These are phyloP conservation scores for Aspergillus haitiensis DNA, from an alignment of 495 filamentous ascomycete genomes.

Conservation along the genomic window DNA sequence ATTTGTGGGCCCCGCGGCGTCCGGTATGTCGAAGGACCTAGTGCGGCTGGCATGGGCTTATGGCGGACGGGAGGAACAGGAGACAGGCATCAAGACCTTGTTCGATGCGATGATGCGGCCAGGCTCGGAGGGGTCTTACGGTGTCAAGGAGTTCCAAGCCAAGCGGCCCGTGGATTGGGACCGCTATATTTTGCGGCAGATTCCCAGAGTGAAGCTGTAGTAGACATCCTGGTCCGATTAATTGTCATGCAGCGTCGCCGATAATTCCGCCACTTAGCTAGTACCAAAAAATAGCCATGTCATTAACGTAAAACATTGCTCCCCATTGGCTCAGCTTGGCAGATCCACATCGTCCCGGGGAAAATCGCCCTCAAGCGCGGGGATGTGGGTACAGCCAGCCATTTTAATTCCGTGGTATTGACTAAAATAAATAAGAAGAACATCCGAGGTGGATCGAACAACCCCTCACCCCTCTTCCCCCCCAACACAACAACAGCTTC, in stretches of 20 bases:
- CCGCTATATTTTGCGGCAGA: conserved; percentile 6
- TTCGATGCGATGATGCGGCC: conserved; percentile 29
- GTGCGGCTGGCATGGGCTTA: conserved; percentile 27
- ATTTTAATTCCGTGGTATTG: too few relatives aligned
- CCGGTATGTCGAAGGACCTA: conserved; percentile 30
- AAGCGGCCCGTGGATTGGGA: conserved; percentile 28
- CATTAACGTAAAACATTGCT: not conserved
- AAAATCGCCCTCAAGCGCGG: too few relatives aligned
- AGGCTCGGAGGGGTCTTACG: conserved; percentile 24
- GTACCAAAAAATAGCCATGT: not conserved
- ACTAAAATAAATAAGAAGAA: too few relatives aligned
- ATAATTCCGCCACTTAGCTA: not conserved
- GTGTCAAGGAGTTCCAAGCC: conserved; percentile 26
- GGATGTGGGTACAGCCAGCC: not conserved
- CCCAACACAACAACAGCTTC: too few relatives aligned
- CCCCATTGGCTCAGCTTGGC: too few relatives aligned
- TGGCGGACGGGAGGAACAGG: conserved; percentile 17
- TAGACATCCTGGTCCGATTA: not conserved
- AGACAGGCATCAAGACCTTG: conserved; percentile 19
- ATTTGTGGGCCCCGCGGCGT: conserved; percentile 22
- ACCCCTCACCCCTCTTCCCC: too few relatives aligned
- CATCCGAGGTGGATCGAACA: too few relatives aligned
- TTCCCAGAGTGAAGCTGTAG: conserved; percentile 1
- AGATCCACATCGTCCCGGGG: not conserved
- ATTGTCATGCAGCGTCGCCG: too few relatives aligned